These are phyloP conservation scores for Coniosporium tulheliwenetii DNA, from an alignment of 2,329 filamentous ascomycete genomes.

Conservation along the genomic window DNA sequence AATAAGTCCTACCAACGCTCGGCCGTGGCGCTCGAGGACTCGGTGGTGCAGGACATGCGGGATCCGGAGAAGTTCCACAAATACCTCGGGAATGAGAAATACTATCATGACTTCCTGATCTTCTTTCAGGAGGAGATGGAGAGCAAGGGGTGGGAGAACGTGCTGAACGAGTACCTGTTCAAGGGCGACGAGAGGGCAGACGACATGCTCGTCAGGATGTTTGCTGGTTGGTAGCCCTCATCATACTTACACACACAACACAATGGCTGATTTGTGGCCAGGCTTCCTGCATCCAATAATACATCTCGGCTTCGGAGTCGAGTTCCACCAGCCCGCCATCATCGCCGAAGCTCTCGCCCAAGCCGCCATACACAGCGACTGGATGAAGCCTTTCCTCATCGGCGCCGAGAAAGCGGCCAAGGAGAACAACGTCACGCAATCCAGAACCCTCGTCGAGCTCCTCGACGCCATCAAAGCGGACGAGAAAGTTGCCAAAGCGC, in stretches of 20 bases:
- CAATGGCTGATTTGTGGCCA: slow-evolving; percentile 8
- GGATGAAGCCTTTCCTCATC: slow-evolving; percentile 39
- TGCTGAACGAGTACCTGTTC: slow-evolving; percentile 55
- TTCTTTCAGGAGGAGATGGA: slow-evolving; percentile 68
- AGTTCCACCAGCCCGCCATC: slow-evolving; percentile 68
- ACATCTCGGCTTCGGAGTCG: slow-evolving; percentile 71
- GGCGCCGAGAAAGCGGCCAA: slow-evolving; percentile 33
- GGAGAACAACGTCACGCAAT: slow-evolving; percentile 7
- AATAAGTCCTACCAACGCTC: slow-evolving; percentile 54
- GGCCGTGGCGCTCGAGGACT: slow-evolving; percentile 28
- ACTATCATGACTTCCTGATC: slow-evolving; percentile 59
- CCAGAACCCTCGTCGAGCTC: slow-evolving; percentile 38
- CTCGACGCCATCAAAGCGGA: slow-evolving; percentile 43
- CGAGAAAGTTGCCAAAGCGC: slow-evolving; percentile 38
- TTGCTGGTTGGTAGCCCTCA: slow-evolving; percentile 34
- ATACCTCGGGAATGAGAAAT: slow-evolving; percentile 45
- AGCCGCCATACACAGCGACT: slow-evolving; percentile 50
- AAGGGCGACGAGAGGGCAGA: slow-evolving; percentile 47
- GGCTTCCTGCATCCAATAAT: slow-evolving; percentile 68
- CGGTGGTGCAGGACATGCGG: slow-evolving; percentile 38
- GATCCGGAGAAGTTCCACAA: slow-evolving; percentile 39
- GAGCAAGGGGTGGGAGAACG: slow-evolving; percentile 41
- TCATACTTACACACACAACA: not conserved
- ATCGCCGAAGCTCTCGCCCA: slow-evolving; percentile 70
- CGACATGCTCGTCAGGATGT: slow-evolving; percentile 54